Conservation (phyloP, 371 early-diverging fungal species). For the Actinomortierella wolfii region DNA sequence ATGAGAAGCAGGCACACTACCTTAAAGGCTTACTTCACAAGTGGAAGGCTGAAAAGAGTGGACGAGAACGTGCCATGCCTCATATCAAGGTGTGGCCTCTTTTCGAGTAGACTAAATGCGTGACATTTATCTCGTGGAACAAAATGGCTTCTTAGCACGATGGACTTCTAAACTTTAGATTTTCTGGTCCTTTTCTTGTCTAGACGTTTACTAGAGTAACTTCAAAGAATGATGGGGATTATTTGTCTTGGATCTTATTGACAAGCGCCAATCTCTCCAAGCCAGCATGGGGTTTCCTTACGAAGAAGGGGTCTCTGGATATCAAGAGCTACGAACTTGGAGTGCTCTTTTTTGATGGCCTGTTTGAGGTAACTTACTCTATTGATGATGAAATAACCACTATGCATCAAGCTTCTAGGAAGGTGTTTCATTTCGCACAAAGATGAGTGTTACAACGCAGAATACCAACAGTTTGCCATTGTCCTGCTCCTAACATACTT, state of each 20-base stretch:
- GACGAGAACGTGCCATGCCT: conserved; percentile 63
- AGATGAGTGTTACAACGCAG: not conserved
- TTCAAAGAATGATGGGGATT: conserved; percentile 36
- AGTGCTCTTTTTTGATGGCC: conserved; percentile 52
- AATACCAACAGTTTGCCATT: not conserved
- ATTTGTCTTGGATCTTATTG: conserved; percentile 57
- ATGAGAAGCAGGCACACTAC: conserved; percentile 52
- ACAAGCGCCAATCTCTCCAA: conserved; percentile 62
- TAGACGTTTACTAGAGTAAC: conserved; percentile 51
- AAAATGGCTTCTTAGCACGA: not conserved
- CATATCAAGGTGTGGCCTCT: conserved; percentile 55
- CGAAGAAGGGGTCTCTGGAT: conserved; percentile 8
- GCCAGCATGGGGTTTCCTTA: conserved; percentile 37
- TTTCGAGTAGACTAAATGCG: not conserved
- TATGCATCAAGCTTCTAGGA: not conserved
- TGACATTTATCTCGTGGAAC: not conserved
- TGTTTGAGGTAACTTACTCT: conserved; percentile 50
- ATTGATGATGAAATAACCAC: not conserved
- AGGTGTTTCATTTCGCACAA: conserved; percentile 1
- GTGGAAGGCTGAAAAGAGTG: conserved; percentile 56
- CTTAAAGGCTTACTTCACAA: conserved; percentile 51
- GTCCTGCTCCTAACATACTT: not conserved
- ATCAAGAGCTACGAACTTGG: conserved; percentile 66
- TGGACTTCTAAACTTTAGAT: conserved; percentile 9
- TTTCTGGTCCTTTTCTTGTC: conserved; percentile 7